Base-by-base conservation (phyloP, 2,329 filamentous ascomycete genomes). In the Fusarium sambucinum region DNA sequence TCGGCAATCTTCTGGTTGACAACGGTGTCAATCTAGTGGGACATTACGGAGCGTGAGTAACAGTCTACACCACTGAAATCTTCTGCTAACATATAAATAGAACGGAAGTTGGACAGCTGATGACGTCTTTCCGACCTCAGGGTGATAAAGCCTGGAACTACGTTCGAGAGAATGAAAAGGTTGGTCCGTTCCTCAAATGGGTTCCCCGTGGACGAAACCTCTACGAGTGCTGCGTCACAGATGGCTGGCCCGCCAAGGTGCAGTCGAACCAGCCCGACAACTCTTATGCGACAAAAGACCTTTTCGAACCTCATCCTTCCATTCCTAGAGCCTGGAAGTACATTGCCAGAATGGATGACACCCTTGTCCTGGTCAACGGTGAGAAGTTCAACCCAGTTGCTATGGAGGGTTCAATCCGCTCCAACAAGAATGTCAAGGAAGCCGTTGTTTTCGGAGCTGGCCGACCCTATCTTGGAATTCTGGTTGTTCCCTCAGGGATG, bases 391-490 rank as follows among this genome's bases (percentile, higher is more conserved):
- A 81, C 2, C 82, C 82, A 3, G 67, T 83, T 6, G 76, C 77
- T 1, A 79, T 80, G 23, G 88, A 90, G 73, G 82, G 84, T 33
- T 78, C 80, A 8, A 82, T 89, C 23, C 79, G 85, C 27, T 81
- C 86, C 57, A 79, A 84, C 63, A 75, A 79, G 23, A 74, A 83
- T 0, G 84, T 90, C 2, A 77, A 81, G 21, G 87, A 89, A 63
- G 83, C 83, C 1, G 78, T 88, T 10, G 81, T 87, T 1, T 88
- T 89, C 66, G 87, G 87, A 1, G 80, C 82, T 8, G 85, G 83
- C 25, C 82, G 80, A 59, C 78, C 82, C 3, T 78, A 84, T 21
- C 84, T 85, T 0, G 87, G 87, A 5, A 65, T 88, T 21, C 73
- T 89, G 13, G 76, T 89, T 13, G 77, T 89, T 23, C 81, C 83